Evolutionary conservation across 345 rosid genomes (phyloP).

Genomic region (Xanthoceras sorbifolium): DNA sequence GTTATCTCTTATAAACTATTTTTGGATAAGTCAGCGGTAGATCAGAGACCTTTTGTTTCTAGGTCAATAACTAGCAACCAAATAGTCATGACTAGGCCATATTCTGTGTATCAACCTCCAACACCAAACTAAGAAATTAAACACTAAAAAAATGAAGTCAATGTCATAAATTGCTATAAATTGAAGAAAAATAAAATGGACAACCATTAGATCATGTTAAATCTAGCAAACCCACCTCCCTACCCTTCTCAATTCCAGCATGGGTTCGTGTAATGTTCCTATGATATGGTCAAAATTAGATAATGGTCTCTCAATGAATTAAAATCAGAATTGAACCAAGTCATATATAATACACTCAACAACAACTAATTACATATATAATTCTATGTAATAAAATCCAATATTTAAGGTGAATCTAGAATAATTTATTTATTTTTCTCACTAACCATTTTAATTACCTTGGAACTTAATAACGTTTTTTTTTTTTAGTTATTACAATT

Average conservation of each 20-base stretch:
- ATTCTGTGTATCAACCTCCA: conserved; percentile 14
- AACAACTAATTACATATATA: not conserved
- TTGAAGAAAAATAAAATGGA: not conserved
- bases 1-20: not conserved
- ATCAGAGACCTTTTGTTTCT: not conserved
- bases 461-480: too few species aligned
- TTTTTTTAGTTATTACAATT: too few species aligned
- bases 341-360: not conserved
- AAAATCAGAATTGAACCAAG: not conserved
- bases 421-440: too few species aligned
- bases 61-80: conserved; percentile 4
- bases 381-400: too few species aligned
- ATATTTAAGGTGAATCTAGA: too few species aligned
- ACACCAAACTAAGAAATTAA: not conserved
- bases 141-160: not conserved
- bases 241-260: not conserved
- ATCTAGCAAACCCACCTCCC: not conserved
- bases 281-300: not conserved
- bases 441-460: too few species aligned
- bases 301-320: not conserved
- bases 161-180: not conserved
- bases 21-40: not conserved
- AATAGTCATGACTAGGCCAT: not conserved
- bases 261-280: not conserved
- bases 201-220: not conserved